A percentile compares a stretch with the other conserved stretches of the same genome.
phyloP scores from a whole-genome alignment of 2,329 filamentous ascomycete genomes.

The Gnomoniopsis smithogilvyi region DNA sequence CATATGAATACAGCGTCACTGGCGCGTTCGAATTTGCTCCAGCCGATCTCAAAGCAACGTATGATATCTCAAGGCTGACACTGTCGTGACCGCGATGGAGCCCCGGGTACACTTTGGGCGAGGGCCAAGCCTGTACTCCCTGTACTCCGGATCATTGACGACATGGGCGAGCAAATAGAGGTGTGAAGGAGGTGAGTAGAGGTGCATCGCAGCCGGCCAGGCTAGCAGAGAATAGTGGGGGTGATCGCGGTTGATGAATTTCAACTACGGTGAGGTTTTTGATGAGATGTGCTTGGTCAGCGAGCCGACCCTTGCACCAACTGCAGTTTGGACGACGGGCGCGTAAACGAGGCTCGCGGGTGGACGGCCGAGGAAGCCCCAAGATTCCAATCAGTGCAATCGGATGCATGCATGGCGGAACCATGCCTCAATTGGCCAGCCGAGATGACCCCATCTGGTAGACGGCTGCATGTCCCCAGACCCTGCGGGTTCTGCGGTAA shows the following conservation, averaged over 20 bases:
- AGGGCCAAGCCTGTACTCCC: not conserved
- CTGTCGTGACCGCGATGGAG: conserved; percentile 13
- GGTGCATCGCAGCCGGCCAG: conserved; percentile 3
- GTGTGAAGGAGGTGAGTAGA: not conserved
- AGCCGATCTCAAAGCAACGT: conserved; percentile 15
- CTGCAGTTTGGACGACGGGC: conserved; percentile 34
- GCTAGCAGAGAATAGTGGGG: not conserved
- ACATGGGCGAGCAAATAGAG: not conserved
- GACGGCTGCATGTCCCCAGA: conserved; percentile 15
- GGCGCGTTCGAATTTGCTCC: not conserved
- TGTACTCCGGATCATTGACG: not conserved
- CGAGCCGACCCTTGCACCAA: conserved; percentile 36
- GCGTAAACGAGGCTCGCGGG: conserved; percentile 49
- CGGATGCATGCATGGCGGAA: conserved; percentile 36
- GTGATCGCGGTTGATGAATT: conserved; percentile 11
- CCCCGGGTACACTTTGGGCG: conserved; percentile 1
- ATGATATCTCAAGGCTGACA: conserved; percentile 1
- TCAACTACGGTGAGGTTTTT: not conserved
- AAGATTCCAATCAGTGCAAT: conserved; percentile 43
- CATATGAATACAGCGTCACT: conserved; percentile 4
- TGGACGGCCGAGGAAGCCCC: conserved; percentile 41
- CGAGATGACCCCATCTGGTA: conserved; percentile 13
- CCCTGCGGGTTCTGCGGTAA: conserved; percentile 14
- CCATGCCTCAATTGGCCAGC: conserved; percentile 38
- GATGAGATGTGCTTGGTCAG: conserved; percentile 19